These are phyloP conservation scores for Penicillium sp. DNA, from an alignment of 2,329 filamentous ascomycete genomes.

Conservation along the genomic window DNA sequence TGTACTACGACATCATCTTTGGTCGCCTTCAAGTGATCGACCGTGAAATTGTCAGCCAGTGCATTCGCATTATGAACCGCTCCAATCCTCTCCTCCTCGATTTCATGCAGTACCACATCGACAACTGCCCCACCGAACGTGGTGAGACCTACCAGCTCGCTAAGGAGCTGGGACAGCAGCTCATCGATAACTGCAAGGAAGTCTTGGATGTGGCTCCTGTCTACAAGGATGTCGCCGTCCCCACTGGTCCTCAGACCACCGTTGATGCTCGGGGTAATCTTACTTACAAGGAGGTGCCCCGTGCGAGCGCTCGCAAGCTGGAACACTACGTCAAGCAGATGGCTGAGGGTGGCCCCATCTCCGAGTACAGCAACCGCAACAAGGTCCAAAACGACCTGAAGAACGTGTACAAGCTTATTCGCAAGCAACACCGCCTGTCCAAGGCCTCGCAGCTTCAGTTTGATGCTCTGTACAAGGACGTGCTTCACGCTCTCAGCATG, in stretches of 20 bases:
- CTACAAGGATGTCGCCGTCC: conserved; percentile 93
- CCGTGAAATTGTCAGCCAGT: conserved; percentile 96
- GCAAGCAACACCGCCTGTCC: conserved; percentile 95
- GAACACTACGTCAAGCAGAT: conserved; percentile 99
- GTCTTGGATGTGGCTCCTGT: conserved; percentile 80
- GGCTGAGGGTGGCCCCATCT: conserved; percentile 97
- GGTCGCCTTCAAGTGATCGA: conserved; percentile 90
- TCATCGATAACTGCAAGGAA: conserved; percentile 97
- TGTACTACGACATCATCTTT: conserved; percentile 99
- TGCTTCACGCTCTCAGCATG: conserved; percentile 93
- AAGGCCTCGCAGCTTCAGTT: conserved; percentile 97
- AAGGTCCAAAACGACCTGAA: conserved; percentile 97
- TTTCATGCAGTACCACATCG: conserved; percentile 99
- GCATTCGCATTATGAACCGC: conserved; percentile 98
- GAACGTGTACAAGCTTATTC: conserved; percentile 97
- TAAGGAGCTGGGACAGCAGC: conserved; percentile 87
- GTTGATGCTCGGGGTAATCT: conserved; percentile 91
- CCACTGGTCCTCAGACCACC: conserved; percentile 89
- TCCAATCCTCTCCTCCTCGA: conserved; percentile 94
- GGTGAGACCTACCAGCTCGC: conserved; percentile 98
- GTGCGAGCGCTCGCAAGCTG: conserved; percentile 89
- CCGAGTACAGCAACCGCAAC: conserved; percentile 95
- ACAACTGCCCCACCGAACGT: conserved; percentile 94
- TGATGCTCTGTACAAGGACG: conserved; percentile 90
- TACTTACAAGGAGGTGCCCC: conserved; percentile 84